These are phyloP conservation scores for Neospermospora avenae DNA, from an alignment of 2,329 filamentous ascomycete genomes.

Conservation along the genomic window DNA sequence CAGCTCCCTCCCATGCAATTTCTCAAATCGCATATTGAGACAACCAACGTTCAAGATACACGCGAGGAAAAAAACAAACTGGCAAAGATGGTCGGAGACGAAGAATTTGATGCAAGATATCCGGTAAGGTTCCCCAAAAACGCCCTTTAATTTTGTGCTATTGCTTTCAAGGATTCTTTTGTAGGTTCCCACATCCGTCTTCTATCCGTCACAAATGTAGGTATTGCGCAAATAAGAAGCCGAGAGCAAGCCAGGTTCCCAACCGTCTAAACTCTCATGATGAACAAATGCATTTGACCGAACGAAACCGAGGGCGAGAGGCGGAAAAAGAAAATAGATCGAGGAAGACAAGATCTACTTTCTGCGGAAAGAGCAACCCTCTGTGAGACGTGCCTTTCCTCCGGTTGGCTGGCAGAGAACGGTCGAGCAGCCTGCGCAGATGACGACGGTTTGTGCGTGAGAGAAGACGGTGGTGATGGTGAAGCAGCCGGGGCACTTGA, in stretches of 20 bases:
- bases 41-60: slow-evolving; percentile 16
- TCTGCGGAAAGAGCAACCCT: slow-evolving; percentile 99
- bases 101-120: slow-evolving; percentile 70
- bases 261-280: slow-evolving; percentile 32
- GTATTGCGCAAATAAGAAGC: slow-evolving; percentile 36
- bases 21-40: slow-evolving; percentile 33
- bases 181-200: slow-evolving; percentile 52
- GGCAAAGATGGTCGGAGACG: slow-evolving; percentile 37
- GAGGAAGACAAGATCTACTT: slow-evolving; percentile 71
- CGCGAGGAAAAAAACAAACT: slow-evolving; percentile 32
- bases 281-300: slow-evolving; percentile 29
- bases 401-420: slow-evolving; percentile 99
- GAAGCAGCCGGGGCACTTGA: slow-evolving; percentile 99
- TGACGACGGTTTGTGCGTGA: slow-evolving; percentile 99
- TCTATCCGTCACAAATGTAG: slow-evolving; percentile 62
- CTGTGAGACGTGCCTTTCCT: slow-evolving; percentile 97
- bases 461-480: slow-evolving; percentile 99
- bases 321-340: slow-evolving; percentile 38
- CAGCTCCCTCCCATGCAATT: slow-evolving; percentile 50
- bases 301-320: slow-evolving; percentile 29
- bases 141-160: slow-evolving; percentile 47
- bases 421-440: slow-evolving; percentile 99
- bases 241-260: slow-evolving; percentile 19
- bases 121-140: slow-evolving; percentile 64
- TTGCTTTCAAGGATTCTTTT: slow-evolving; percentile 49